Evolutionary conservation across 73 alveolate species (phyloP).

Genomic region (Paramecium pentaurelia): DNA sequence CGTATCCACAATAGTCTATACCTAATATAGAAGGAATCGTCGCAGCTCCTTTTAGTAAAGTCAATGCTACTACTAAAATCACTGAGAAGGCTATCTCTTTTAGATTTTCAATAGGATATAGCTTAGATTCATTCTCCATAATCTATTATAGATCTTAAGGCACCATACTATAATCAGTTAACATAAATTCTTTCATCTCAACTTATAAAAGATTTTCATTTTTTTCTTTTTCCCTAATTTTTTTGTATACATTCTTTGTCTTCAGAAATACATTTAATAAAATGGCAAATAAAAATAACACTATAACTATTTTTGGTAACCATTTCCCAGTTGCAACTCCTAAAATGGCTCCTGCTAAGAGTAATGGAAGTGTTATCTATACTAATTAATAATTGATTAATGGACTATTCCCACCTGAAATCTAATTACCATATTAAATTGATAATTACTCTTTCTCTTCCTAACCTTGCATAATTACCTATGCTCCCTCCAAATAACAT

Average conservation of each 20-base stretch:
- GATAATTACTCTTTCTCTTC: background rate
- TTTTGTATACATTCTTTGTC: background rate
- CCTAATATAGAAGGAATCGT: constrained; percentile 14
- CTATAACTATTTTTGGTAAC: background rate
- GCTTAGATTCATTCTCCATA: background rate
- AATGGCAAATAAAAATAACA: background rate
- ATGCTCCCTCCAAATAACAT: constrained; percentile 8
- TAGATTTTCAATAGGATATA: background rate
- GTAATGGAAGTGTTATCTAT: background rate
- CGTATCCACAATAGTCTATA: background rate
- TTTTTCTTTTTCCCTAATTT: background rate
- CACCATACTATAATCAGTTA: background rate
- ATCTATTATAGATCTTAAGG: background rate
- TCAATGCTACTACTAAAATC: background rate
- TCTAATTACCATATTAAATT: background rate
- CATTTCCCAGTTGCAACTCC: constrained; percentile 39
- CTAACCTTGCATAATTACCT: constrained; percentile 5
- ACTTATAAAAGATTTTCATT: background rate
- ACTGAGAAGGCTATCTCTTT: background rate
- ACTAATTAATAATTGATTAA: background rate
- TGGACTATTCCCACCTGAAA: background rate
- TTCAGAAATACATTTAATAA: background rate
- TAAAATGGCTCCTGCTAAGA: background rate
- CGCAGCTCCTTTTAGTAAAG: background rate
- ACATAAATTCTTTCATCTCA: background rate